phyloP scores from a whole-genome alignment of 2,329 filamentous ascomycete genomes.

The Huntiella bhutanensis region DNA sequence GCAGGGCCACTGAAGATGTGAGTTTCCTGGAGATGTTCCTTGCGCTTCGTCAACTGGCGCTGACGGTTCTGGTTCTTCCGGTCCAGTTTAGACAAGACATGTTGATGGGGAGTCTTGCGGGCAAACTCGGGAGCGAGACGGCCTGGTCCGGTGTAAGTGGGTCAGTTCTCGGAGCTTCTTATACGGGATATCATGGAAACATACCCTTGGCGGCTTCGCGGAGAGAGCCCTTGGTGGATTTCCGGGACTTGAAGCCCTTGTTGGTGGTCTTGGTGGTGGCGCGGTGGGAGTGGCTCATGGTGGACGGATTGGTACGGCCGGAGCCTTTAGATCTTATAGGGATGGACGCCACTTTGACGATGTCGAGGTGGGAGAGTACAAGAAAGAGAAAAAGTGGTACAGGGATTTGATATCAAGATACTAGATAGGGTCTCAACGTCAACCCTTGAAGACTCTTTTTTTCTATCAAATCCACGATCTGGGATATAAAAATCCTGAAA shows the following conservation, averaged over 20 bases:
- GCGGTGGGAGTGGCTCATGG: conserved; percentile 67
- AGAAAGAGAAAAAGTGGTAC: background rate
- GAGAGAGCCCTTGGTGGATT: conserved; percentile 71
- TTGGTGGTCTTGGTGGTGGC: conserved; percentile 76
- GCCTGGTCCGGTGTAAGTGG: conserved; percentile 28
- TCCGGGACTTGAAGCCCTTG: conserved; percentile 84
- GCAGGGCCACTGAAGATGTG: conserved; percentile 73
- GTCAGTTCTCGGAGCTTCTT: background rate
- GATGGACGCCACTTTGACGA: conserved; percentile 43
- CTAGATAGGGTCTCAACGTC: no score
- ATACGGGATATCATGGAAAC: conserved; percentile 4
- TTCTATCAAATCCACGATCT: background rate
- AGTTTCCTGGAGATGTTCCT: conserved; percentile 59
- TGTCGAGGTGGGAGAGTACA: background rate
- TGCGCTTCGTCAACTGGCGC: conserved; percentile 64
- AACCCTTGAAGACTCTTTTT: no score
- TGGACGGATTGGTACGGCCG: conserved; percentile 42
- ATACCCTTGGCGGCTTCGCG: conserved; percentile 72
- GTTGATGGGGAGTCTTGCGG: conserved; percentile 82
- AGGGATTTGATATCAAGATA: background rate
- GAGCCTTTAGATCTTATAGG: conserved; percentile 81
- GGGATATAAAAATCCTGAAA: background rate
- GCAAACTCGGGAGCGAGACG: conserved; percentile 56
- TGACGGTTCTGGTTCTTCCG: conserved; percentile 90
- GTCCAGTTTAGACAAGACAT: conserved; percentile 94